These are phyloP conservation scores for Lotus japonicus DNA, from an alignment of 306 rosid genomes.

Conservation along the genomic window DNA sequence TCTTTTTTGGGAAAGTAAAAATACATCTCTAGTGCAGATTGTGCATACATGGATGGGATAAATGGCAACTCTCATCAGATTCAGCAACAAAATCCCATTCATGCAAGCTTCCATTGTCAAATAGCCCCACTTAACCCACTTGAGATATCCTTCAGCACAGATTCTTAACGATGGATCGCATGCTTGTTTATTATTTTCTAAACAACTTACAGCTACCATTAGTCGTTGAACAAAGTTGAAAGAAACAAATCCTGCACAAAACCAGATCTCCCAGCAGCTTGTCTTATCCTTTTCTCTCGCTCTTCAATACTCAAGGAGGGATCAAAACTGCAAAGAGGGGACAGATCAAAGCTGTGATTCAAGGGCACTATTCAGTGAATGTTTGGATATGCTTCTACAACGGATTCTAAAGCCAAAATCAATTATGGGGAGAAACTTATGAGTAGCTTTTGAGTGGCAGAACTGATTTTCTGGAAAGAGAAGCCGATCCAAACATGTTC, in stretches of 20 bases:
- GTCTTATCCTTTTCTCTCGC: conserved; percentile 68
- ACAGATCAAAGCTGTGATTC: background rate
- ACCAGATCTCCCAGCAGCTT: conserved; percentile 81
- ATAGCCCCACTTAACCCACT: conserved; percentile 33
- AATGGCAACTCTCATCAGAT: conserved; percentile 26
- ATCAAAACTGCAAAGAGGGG: conserved; percentile 57
- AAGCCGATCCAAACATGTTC: no score
- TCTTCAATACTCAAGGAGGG: conserved; percentile 83
- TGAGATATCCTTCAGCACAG: conserved; percentile 25
- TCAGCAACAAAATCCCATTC: conserved; percentile 21
- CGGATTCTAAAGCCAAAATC: no score
- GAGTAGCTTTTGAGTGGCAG: no score
- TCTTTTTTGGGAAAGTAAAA: conserved; percentile 18
- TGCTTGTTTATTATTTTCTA: conserved; percentile 24
- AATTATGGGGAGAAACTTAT: no score
- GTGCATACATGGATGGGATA: conserved; percentile 29
- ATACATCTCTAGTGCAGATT: conserved; percentile 24
- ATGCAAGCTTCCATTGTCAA: conserved; percentile 20
- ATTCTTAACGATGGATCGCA: conserved; percentile 28
- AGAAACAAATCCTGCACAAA: conserved; percentile 86
- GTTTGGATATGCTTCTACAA: no score
- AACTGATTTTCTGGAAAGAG: no score
- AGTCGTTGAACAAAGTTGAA: conserved; percentile 56
- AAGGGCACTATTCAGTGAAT: background rate
- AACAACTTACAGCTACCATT: conserved; percentile 33